These are phyloP conservation scores for Secale cereale DNA, from an alignment of 176 grass and related monocot genomes.

Conservation along the genomic window DNA sequence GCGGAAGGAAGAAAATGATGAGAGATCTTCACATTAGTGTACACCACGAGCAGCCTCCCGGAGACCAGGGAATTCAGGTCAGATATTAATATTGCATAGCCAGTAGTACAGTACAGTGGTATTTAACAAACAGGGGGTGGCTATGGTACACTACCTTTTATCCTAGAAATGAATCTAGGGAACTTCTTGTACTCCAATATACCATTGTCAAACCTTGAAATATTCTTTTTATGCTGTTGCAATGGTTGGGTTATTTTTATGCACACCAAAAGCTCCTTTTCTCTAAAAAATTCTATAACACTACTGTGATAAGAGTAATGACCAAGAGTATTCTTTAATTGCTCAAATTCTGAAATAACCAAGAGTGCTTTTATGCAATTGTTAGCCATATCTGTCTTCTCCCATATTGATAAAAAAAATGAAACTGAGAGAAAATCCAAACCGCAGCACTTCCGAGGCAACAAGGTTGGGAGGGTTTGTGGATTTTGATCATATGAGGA, in stretches of 20 bases:
- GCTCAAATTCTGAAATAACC: neutral
- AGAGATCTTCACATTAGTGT: neutral
- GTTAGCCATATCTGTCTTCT: neutral
- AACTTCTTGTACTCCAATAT: neutral
- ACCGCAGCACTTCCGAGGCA: neutral
- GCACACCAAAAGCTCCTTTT: neutral
- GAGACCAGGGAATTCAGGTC: neutral
- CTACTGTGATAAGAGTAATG: neutral
- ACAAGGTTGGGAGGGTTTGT: neutral
- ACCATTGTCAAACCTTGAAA: neutral
- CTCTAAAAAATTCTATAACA: neutral
- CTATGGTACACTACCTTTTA: neutral
- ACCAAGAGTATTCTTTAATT: neutral
- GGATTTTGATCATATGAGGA: neutral
- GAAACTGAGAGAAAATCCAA: neutral
- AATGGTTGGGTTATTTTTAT: neutral
- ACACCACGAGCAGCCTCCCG: neutral
- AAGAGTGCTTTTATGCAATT: neutral
- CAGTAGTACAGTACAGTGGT: neutral
- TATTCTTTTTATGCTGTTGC: neutral
- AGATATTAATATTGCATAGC: neutral
- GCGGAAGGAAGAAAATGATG: neutral
- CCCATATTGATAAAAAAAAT: neutral
- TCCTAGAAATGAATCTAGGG: neutral
- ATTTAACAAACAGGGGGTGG: neutral